A percentile compares a stretch with the other conserved stretches of the same genome.
phyloP scores from a whole-genome alignment of 1,284 basidiomycete genomes.

The Phenoliferia sp. region DNA sequence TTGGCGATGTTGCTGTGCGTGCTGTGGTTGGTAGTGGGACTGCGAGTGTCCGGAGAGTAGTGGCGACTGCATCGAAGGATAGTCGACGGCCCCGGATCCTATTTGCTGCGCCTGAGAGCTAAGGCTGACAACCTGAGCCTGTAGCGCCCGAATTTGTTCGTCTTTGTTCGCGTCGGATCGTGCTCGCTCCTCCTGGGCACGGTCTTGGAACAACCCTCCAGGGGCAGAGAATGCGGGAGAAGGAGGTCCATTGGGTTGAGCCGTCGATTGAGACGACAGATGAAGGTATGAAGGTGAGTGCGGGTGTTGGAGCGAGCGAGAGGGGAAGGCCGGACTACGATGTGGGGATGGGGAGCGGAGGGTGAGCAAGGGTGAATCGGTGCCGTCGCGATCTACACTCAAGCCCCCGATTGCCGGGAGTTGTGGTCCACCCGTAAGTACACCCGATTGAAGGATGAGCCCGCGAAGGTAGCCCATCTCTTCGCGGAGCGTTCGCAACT shows the following conservation, averaged over 20 bases:
- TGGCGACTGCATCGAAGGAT: not conserved
- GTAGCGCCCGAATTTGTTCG: constrained; percentile 28
- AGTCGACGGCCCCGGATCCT: not conserved
- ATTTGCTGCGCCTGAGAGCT: constrained; percentile 24
- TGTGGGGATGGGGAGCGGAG: constrained; percentile 27
- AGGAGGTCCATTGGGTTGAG: not conserved
- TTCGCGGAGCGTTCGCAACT: constrained; percentile 21
- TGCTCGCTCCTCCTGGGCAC: not conserved
- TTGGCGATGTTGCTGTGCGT: constrained; percentile 1
- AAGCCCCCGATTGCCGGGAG: not conserved
- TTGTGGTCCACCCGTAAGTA: not conserved
- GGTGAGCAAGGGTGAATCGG: constrained; percentile 27
- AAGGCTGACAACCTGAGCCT: constrained; percentile 24
- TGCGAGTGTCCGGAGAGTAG: not conserved
- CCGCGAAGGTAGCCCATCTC: constrained; percentile 21
- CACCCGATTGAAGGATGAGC: constrained; percentile 16
- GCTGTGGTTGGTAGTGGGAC: not conserved
- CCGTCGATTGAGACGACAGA: not conserved
- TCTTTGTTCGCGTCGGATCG: constrained; percentile 13
- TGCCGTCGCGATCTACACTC: not conserved
- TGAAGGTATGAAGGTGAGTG: not conserved
- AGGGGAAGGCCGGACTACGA: constrained; percentile 1
- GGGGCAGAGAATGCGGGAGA: constrained; percentile 6
- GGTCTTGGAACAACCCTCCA: not conserved
- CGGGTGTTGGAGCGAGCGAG: not conserved